phyloP scores from a whole-genome alignment of 495 filamentous ascomycete genomes.

The Lasiosphaeria hispida region DNA sequence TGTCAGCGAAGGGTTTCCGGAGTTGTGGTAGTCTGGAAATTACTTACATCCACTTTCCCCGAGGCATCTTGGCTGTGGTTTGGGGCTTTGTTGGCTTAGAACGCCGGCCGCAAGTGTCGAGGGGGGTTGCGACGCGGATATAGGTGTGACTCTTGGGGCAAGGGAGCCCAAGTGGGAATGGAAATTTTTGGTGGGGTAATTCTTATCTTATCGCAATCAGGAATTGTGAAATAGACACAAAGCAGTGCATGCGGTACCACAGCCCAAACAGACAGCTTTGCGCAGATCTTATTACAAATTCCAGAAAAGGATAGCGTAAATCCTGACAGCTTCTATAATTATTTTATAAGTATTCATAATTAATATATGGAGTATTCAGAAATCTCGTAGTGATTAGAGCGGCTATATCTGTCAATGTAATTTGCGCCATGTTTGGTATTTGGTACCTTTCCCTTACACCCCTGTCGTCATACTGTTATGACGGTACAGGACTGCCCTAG shows the following conservation, averaged over 20 bases:
- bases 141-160: neutral
- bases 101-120: neutral
- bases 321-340: too few species aligned
- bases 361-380: too few species aligned
- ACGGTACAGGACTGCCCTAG: constrained; percentile 12
- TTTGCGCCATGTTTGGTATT: neutral
- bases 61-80: constrained; percentile 60
- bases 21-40: neutral
- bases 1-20: neutral
- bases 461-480: neutral
- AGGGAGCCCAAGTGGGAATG: neutral
- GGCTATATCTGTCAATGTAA: too few species aligned
- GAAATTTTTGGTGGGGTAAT: constrained; percentile 48
- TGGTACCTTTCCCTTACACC: neutral
- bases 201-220: constrained; percentile 33
- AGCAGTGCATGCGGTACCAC: too few species aligned
- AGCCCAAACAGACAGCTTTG: too few species aligned
- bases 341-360: too few species aligned
- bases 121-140: neutral
- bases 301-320: too few species aligned
- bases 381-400: too few species aligned
- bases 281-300: neutral
- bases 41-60: constrained; percentile 86
- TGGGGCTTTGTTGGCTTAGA: neutral
- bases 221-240: too few species aligned